These are phyloP conservation scores for Tylopilus plumbeoviolaceoides DNA, from an alignment of 768 basidiomycete genomes.

Conservation along the genomic window DNA sequence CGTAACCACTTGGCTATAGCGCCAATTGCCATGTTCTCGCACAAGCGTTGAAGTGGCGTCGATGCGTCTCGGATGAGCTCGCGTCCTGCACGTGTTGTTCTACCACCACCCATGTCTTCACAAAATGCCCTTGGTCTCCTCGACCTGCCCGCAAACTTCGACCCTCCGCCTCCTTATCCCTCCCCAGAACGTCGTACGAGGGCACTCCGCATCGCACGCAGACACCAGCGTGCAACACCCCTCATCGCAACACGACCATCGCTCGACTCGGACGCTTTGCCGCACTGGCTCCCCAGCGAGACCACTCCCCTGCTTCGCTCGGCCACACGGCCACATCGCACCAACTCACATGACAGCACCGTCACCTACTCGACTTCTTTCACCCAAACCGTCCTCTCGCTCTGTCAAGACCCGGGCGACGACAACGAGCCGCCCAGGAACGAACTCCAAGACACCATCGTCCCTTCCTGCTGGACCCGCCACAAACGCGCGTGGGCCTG, in stretches of 20 bases:
- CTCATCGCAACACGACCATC: conserved; percentile 23
- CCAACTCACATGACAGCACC: conserved; percentile 56
- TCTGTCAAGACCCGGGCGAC: conserved; percentile 56
- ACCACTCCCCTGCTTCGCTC: conserved; percentile 44
- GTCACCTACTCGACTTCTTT: conserved; percentile 46
- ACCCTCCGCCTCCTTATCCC: conserved; percentile 76
- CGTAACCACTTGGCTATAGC: conserved; percentile 78
- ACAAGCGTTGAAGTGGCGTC: too few species aligned
- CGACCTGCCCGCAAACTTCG: conserved; percentile 27
- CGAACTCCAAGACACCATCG: conserved; percentile 20
- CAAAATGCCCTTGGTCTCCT: conserved; percentile 7
- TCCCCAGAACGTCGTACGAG: conserved; percentile 42
- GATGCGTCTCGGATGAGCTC: too few species aligned
- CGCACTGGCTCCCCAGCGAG: conserved; percentile 38
- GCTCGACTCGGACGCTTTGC: conserved; percentile 37
- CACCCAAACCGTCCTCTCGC: conserved; percentile 62
- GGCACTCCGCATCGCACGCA: conserved; percentile 28
- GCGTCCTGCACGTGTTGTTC: not conserved
- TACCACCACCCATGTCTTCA: conserved; percentile 1
- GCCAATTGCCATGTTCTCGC: conserved; percentile 14
- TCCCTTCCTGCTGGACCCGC: conserved; percentile 6
- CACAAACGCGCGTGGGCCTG: conserved; percentile 37
- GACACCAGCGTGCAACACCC: conserved; percentile 30
- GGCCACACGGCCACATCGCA: conserved; percentile 41
- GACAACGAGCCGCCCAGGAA: conserved; percentile 14